Evolutionary conservation across 495 filamentous ascomycete species (phyloP), one percentile per base, ranked within the genome.

Genomic region (Astrothelium subdiscretum): DNA sequence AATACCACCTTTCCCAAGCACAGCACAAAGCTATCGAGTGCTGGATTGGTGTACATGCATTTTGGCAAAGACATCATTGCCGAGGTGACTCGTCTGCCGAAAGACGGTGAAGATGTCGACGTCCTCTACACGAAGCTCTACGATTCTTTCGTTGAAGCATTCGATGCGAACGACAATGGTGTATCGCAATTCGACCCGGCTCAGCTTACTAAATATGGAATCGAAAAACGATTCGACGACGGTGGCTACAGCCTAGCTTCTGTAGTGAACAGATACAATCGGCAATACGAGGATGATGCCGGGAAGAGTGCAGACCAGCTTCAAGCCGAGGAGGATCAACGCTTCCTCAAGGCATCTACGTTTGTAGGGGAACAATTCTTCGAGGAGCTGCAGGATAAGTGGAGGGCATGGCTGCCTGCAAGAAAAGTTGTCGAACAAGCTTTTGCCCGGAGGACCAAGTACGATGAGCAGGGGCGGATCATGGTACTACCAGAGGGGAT

Each of bases 121-220:
- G 71, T 95, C 27, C 75, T 97, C 31, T 96, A 85, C 79, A 78
- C 84, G 69, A 97, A 97, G 77, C 72, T 98, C 27, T 98, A 98
- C 79, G 85, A 84, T 57, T 87, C 88, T 69, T 96, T 97, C 75
- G 84, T 98, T 74, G 94, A 98, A 76, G 90, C 94, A 20, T 83
- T 98, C 43, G 94, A 98, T 75, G 94, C 91, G 61, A 92, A 97
- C 73, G 94, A 98, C 77, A 98, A 98, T 74, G 94, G 94, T 64
- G 88, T 98, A 70, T 81, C 81, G 20, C 83, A 75, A 44, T 96
- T 96, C 74, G 88, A 92, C 68, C 71, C 83, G 1, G 43, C 79
- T 6, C 83, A 76, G 5, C 67, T 95, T 8, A 70, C 74, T 20
- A 80, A 81, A 10, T 86, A 87, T 1, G 83, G 82, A 13, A 69